Evolutionary conservation across 768 basidiomycete genomes (phyloP).

Genomic region (Boletus pseudopeckii): DNA sequence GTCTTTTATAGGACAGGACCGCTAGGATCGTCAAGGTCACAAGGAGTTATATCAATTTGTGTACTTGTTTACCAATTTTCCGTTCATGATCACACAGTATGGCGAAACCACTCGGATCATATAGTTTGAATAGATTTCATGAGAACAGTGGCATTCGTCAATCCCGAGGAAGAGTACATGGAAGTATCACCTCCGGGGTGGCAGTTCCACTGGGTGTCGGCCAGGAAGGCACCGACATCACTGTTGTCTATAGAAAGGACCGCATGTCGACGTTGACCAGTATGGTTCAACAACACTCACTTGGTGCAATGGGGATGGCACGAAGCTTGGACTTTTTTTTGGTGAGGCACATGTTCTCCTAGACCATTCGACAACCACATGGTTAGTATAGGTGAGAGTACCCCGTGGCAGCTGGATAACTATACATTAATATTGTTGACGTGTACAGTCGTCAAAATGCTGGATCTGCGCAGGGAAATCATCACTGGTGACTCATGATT

Average conservation of each 20-base stretch:
- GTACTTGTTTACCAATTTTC: not conserved
- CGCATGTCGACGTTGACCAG: not conserved
- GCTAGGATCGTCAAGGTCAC: not conserved
- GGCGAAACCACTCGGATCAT: slow-evolving; percentile 4
- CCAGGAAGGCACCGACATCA: no score
- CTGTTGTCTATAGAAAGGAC: not conserved
- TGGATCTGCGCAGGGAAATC: slow-evolving; percentile 2
- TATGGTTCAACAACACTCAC: not conserved
- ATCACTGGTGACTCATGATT: not conserved
- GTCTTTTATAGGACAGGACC: slow-evolving; percentile 14
- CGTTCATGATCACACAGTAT: slow-evolving; percentile 12
- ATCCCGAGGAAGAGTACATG: not conserved
- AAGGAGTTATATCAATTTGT: not conserved
- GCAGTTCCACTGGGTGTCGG: no score
- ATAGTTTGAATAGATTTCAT: slow-evolving; percentile 3
- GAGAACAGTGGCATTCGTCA: not conserved
- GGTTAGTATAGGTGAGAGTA: not conserved
- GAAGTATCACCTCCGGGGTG: not conserved
- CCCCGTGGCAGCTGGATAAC: not conserved
- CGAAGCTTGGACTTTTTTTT: not conserved
- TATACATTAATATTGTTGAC: not conserved
- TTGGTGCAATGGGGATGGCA: not conserved
- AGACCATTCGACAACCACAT: not conserved
- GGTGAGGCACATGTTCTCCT: not conserved
- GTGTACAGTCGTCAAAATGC: not conserved